Base-by-base conservation (phyloP, 371 early-diverging fungal species). In the Mucor racemosus region DNA sequence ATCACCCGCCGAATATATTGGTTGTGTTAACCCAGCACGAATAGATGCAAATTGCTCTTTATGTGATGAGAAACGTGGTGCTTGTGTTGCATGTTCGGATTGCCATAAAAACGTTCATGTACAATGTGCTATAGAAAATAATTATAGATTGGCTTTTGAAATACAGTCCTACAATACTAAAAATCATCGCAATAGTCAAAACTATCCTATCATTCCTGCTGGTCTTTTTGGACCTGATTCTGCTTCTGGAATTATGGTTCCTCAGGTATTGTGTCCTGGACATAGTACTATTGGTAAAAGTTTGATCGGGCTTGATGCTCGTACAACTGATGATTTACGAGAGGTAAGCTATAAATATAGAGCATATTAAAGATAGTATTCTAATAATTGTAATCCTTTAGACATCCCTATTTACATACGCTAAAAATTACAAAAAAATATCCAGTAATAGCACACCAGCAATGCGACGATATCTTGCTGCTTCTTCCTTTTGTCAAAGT, bases 1-100 rank as follows among this genome's bases (percentile, higher is more conserved):
- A 66, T 91, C 92, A 35, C 94, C 96, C 0, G 84, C 95, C 1
- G 95, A 94, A 67, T 87, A 85, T 46, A 80, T 91, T 50, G 90
- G 88, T 4, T 82, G 81, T 46, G 84, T 94, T 6, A 87, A 90
- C 7, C 78, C 74, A 11, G 81, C 85, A 21, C 81, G 93, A 15
- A 90, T 91, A 88, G 84, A 79, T 15, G 66, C 84, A 57, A 62
- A 69, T 1, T 87, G 89, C n/a, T 72, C 73, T 3, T 65, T 87
- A 38, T 89, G 89, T 53, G 68, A 77, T 15, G 60, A 73, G 11
- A 62, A 60, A 36, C 64, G 71, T 7, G 89, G 89, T 3, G 77
- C 74, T 1, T 78, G 79, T 59, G 71, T 79, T n/a, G 65, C 73
- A 6, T 84, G 84, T 42, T 69, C 71, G 1, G 79, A 72, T 34